Evolutionary conservation across 78 protist species (phyloP).

Genomic region (Dictyostelium capitatum): DNA sequence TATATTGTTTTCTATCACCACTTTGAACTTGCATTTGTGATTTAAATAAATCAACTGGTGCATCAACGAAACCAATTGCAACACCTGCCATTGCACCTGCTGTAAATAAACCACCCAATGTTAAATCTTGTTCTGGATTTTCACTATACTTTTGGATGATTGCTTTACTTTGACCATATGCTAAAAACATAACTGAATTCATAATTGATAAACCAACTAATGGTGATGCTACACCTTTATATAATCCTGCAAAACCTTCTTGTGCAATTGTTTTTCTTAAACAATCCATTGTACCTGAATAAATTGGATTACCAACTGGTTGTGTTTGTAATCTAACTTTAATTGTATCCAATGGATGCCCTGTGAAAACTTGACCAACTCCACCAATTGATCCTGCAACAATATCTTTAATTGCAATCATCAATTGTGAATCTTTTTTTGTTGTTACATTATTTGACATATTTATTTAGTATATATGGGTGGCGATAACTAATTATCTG

Average conservation of each 20-base stretch:
- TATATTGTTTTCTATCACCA: conserved; percentile 41
- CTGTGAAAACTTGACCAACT: conserved; percentile 76
- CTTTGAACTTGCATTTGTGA: conserved; percentile 78
- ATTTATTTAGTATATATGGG: background rate
- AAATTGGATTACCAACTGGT: conserved; percentile 75
- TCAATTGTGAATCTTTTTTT: conserved; percentile 49
- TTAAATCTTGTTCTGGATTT: conserved; percentile 2
- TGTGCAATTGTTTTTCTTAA: conserved; percentile 60
- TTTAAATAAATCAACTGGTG: conserved; percentile 83
- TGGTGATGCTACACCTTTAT: conserved; percentile 86
- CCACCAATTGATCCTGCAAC: conserved; percentile 84
- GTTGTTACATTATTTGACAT: conserved; percentile 7
- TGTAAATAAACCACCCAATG: conserved; percentile 10
- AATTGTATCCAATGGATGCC: conserved; percentile 84
- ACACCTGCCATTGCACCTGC: conserved; percentile 83
- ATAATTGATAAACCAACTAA: conserved; percentile 75
- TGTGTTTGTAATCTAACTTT: conserved; percentile 86
- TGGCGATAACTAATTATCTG: too few species aligned
- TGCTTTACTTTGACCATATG: conserved; percentile 80
- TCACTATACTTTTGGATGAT: conserved; percentile 28
- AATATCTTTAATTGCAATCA: conserved; percentile 68
- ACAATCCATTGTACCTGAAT: conserved; percentile 81
- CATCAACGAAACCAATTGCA: conserved; percentile 69
- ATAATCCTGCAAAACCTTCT: conserved; percentile 85
- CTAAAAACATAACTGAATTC: conserved; percentile 77